These are phyloP conservation scores for Durio zibethinus DNA, from an alignment of 345 rosid species.

Conservation along the genomic window DNA sequence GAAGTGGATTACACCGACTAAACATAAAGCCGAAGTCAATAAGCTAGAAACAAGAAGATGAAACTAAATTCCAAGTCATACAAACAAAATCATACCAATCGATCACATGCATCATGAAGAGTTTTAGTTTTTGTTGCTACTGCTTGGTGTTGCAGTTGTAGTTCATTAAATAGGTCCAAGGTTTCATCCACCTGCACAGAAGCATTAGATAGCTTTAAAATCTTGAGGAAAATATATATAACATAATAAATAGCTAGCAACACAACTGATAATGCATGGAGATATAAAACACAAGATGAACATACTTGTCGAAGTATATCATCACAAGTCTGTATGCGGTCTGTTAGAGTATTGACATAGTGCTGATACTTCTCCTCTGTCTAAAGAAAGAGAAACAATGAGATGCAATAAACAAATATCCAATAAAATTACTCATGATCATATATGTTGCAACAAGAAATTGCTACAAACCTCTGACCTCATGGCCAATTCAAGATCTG, in stretches of 20 bases:
- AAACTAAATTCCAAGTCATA: conserved; percentile 3
- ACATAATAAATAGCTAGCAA: neutral
- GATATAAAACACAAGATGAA: conserved; percentile 17
- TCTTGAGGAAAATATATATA: conserved; percentile 11
- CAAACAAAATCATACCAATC: conserved; percentile 52
- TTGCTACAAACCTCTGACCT: conserved; percentile 83
- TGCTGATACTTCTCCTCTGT: conserved; percentile 95
- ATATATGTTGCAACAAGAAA: conserved; percentile 20
- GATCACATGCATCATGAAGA: conserved; percentile 97
- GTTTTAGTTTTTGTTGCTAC: conserved; percentile 98
- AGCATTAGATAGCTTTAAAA: neutral
- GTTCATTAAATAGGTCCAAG: conserved; percentile 69
- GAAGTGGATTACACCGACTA: neutral
- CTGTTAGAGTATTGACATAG: conserved; percentile 71
- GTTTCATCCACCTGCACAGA: conserved; percentile 82
- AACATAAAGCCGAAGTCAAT: neutral
- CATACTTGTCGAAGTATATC: conserved; percentile 73
- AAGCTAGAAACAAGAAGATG: neutral
- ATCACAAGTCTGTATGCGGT: conserved; percentile 89
- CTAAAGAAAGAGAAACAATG: conserved; percentile 35
- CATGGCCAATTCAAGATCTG: conserved; percentile 97
- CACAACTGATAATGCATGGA: neutral
- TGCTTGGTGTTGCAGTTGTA: conserved; percentile 87
- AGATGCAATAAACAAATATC: conserved; percentile 12
- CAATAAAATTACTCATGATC: neutral